phyloP scores from a whole-genome alignment of 352 stramenopile species.

The Peronosclerospora sorghi region DNA sequence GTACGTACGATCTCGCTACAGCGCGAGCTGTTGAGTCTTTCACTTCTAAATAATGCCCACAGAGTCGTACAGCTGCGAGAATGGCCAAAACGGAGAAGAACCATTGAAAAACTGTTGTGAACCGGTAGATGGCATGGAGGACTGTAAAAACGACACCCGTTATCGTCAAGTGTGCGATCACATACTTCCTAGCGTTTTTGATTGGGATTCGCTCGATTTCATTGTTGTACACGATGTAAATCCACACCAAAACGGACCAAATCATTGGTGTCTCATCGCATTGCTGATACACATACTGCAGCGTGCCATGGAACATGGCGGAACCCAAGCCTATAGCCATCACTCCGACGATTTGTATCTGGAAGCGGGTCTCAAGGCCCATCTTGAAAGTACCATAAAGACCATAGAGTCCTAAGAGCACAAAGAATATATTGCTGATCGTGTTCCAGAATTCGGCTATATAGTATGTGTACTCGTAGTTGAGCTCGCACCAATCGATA shows the following conservation, averaged over 20 bases:
- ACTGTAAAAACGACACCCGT: slow-evolving; percentile 59
- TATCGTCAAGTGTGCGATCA: slow-evolving; percentile 38
- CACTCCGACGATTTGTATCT: slow-evolving; percentile 58
- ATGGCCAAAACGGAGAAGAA: slow-evolving; percentile 57
- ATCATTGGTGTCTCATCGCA: slow-evolving; percentile 82
- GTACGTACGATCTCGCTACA: slow-evolving; percentile 53
- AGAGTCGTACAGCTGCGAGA: slow-evolving; percentile 37
- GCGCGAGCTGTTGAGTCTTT: slow-evolving; percentile 38
- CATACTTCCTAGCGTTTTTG: slow-evolving; percentile 23
- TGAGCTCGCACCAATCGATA: slow-evolving; percentile 82
- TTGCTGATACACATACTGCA: slow-evolving; percentile 75
- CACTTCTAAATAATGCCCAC: slow-evolving; percentile 49
- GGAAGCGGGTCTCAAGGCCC: slow-evolving; percentile 69
- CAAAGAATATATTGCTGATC: slow-evolving; percentile 69
- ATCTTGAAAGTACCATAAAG: slow-evolving; percentile 49
- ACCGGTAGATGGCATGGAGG: slow-evolving; percentile 64
- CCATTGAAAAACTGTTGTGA: slow-evolving; percentile 67
- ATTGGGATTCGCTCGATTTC: slow-evolving; percentile 44
- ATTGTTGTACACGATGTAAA: slow-evolving; percentile 79
- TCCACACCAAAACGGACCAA: slow-evolving; percentile 69
- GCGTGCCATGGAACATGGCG: slow-evolving; percentile 78
- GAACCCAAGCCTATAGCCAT: slow-evolving; percentile 77
- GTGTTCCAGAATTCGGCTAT: slow-evolving; percentile 86
- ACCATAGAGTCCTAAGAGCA: slow-evolving; percentile 63
- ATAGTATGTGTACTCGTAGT: slow-evolving; percentile 73